Percentiles rank a stretch among this genome's conserved stretches.
These are phyloP conservation scores for Podospora appendiculata DNA, from an alignment of 495 filamentous ascomycete species.

Conservation along the genomic window DNA sequence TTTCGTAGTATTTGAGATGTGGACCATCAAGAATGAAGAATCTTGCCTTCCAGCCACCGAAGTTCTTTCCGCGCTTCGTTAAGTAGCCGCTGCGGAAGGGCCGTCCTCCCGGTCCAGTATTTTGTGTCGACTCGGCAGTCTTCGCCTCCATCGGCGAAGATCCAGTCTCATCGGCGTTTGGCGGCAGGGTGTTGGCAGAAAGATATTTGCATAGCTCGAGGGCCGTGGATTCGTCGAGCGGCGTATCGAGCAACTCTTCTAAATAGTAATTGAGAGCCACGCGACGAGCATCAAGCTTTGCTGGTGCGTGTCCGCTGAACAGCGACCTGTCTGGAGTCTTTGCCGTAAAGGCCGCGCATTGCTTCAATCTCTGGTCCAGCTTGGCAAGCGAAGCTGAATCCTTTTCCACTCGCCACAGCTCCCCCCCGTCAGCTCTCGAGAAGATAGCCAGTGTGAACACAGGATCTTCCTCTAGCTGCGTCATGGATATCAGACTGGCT, in stretches of 20 bases:
- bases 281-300: constrained; percentile 84
- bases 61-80: constrained; percentile 95
- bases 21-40: constrained; percentile 92
- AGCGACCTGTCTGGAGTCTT: constrained; percentile 77
- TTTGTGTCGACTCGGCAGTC: constrained; percentile 28
- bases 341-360: constrained; percentile 53
- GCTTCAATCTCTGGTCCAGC: constrained; percentile 72
- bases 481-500: constrained; percentile 66
- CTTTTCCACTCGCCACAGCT: constrained; percentile 93
- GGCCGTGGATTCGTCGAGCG: constrained; percentile 72
- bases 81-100: constrained; percentile 83
- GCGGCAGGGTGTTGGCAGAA: constrained; percentile 75
- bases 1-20: constrained; percentile 84
- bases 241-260: constrained; percentile 71
- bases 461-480: constrained; percentile 75
- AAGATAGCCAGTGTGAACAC: constrained; percentile 88
- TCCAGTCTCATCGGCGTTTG: constrained; percentile 58
- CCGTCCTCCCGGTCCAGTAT: constrained; percentile 51
- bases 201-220: constrained; percentile 80
- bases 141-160: constrained; percentile 33
- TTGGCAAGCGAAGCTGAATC: constrained; percentile 72
- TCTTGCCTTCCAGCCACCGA: constrained; percentile 97
- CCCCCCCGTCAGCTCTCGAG: constrained; percentile 64
- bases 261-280: constrained; percentile 78
- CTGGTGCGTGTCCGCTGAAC: constrained; percentile 89